Evolutionary conservation across 352 stramenopile genomes (phyloP).

Genomic region (Globisporangium paddicum): DNA sequence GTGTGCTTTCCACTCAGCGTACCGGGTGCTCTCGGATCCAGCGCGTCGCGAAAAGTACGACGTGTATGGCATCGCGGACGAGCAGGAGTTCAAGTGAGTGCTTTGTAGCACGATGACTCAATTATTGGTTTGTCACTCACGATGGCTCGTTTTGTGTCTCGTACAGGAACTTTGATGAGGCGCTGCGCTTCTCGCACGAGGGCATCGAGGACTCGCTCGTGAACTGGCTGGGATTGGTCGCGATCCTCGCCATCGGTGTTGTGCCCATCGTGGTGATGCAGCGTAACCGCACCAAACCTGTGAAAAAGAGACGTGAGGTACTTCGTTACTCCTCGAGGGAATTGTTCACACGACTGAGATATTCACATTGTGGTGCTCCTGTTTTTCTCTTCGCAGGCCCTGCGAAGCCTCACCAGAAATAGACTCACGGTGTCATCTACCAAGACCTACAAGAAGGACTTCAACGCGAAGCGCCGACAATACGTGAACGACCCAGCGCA

Average conservation of each 20-base stretch:
- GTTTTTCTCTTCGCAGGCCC: slow-evolving; percentile 22
- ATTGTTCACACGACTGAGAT: too few relatives aligned
- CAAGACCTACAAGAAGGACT: slow-evolving; percentile 38
- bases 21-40: slow-evolving; percentile 71
- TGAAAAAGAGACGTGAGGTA: slow-evolving; percentile 77
- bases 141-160: neutral
- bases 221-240: slow-evolving; percentile 66
- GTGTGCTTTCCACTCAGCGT: slow-evolving; percentile 28
- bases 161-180: slow-evolving; percentile 73
- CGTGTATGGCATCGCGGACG: slow-evolving; percentile 72
- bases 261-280: slow-evolving; percentile 69
- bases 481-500: slow-evolving; percentile 44
- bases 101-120: neutral
- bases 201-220: slow-evolving; percentile 65
- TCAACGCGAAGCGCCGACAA: slow-evolving; percentile 39
- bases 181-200: slow-evolving; percentile 55
- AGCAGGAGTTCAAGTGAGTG: slow-evolving; percentile 70
- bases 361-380: neutral
- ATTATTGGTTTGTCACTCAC: too few relatives aligned
- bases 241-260: slow-evolving; percentile 45
- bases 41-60: slow-evolving; percentile 76
- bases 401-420: slow-evolving; percentile 73
- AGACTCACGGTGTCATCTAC: slow-evolving; percentile 51
- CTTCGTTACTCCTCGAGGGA: slow-evolving; percentile 1
- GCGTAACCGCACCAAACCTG: slow-evolving; percentile 60